Conservation (phyloP, 106 monocot genomes). For the Acorus gramineus region DNA sequence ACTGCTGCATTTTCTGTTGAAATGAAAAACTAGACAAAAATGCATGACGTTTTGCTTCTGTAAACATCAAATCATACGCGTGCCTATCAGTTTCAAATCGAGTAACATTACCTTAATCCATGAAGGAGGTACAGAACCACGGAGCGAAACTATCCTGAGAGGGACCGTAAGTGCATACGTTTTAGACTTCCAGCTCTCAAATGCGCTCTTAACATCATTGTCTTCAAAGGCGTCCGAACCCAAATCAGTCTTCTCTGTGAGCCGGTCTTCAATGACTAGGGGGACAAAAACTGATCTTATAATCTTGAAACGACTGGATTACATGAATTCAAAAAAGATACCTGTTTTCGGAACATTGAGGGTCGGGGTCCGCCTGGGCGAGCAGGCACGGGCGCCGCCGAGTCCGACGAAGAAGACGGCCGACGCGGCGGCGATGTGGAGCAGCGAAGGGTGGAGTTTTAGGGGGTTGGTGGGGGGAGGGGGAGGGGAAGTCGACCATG, state of each 20-base stretch:
- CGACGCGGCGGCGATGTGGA: too few species aligned
- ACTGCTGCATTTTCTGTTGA: too few species aligned
- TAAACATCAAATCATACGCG: not conserved
- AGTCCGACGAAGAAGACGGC: too few species aligned
- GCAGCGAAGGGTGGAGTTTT: too few species aligned
- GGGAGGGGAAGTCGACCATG: too few species aligned
- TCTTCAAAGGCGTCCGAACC: slow-evolving; percentile 12
- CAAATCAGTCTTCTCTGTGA: slow-evolving; percentile 13
- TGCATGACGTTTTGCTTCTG: not conserved
- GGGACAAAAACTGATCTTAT: too few species aligned
- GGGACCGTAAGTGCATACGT: slow-evolving; percentile 78
- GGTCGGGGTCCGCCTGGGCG: not conserved
- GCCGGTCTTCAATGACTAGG: too few species aligned
- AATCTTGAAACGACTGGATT: too few species aligned
- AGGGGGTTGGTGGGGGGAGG: too few species aligned
- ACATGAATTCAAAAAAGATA: too few species aligned
- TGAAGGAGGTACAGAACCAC: slow-evolving; percentile 68
- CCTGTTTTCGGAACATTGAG: too few species aligned
- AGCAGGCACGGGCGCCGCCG: too few species aligned
- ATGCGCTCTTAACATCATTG: slow-evolving; percentile 43
- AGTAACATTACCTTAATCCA: slow-evolving; percentile 63
- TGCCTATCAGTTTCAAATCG: not conserved
- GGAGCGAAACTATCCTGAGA: slow-evolving; percentile 63
- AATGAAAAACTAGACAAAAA: slow-evolving; percentile 1
- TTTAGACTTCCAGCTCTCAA: slow-evolving; percentile 80